Conservation (phyloP, 2,329 filamentous ascomycete genomes). For the Alternaria conjuncta region DNA sequence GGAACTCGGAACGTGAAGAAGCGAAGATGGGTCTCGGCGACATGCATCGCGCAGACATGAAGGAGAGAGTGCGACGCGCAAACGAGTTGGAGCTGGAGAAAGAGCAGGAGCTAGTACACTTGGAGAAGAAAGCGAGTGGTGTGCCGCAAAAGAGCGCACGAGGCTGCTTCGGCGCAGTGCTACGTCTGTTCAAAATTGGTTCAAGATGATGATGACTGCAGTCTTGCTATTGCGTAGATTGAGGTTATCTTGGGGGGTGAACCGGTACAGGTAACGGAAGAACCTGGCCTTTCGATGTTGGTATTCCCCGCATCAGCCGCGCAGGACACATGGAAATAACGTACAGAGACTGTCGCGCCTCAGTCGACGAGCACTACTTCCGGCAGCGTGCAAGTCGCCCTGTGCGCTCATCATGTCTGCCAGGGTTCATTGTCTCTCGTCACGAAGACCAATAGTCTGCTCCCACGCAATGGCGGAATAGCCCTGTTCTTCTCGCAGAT, state of each 20-base stretch:
- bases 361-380: too few species aligned
- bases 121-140: background rate
- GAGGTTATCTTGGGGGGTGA: too few species aligned
- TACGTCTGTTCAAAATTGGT: background rate
- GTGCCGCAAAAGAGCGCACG: background rate
- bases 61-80: slow-evolving; percentile 34
- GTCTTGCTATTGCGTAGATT: background rate
- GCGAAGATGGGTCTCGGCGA: slow-evolving; percentile 7
- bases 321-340: too few species aligned
- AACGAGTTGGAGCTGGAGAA: slow-evolving; percentile 38
- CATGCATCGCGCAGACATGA: slow-evolving; percentile 24
- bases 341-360: too few species aligned
- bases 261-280: too few species aligned
- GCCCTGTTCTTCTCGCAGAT: too few species aligned
- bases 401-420: too few species aligned
- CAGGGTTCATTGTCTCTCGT: too few species aligned
- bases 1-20: slow-evolving; percentile 35
- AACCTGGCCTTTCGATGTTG: too few species aligned
- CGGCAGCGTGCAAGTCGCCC: too few species aligned
- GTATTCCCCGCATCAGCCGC: fast-evolving
- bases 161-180: slow-evolving; percentile 9
- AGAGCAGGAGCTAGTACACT: slow-evolving; percentile 25
- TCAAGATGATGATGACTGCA: background rate
- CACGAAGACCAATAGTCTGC: too few species aligned
- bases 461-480: too few species aligned